Conservation (phyloP, 169 alveolate genomes). For the Pseudocohnilembus persalinus region DNA sequence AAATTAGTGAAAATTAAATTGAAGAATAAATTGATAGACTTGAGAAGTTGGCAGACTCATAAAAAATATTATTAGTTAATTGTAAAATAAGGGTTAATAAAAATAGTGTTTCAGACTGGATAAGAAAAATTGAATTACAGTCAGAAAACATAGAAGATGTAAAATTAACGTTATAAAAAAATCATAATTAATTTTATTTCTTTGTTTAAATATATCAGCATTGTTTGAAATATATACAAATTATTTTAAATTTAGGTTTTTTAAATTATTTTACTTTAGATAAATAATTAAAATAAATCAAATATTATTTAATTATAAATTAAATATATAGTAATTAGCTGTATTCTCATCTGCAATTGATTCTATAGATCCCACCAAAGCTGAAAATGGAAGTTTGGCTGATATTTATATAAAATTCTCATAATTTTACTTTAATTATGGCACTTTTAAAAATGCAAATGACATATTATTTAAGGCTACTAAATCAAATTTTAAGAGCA, state of each 20-base stretch:
- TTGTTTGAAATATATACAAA: no score
- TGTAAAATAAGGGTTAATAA: constrained; percentile 77
- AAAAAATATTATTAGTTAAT: constrained; percentile 71
- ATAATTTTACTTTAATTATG: constrained; percentile 68
- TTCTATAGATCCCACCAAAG: constrained; percentile 72
- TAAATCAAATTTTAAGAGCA: constrained; percentile 15
- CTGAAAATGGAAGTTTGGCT: constrained; percentile 69
- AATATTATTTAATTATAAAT: no score
- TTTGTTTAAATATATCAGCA: no score
- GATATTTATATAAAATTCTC: constrained; percentile 81
- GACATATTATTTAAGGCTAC: constrained; percentile 63
- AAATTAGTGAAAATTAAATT: constrained; percentile 40
- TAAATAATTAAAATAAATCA: no score
- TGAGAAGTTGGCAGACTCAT: constrained; percentile 64
- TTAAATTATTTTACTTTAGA: no score
- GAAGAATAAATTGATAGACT: constrained; percentile 59
- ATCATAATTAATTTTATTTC: no score
- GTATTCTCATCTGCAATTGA: constrained; percentile 78
- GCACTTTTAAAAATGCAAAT: constrained; percentile 65
- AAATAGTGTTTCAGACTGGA: constrained; percentile 83
- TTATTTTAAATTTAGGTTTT: no score
- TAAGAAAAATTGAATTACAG: constrained; percentile 64
- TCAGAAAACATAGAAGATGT: constrained; percentile 61
- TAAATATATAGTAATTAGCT: no score
- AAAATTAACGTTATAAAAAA: constrained; percentile 43